Conservation (phyloP, 257 asterid species). For the Solanum arcanum region DNA sequence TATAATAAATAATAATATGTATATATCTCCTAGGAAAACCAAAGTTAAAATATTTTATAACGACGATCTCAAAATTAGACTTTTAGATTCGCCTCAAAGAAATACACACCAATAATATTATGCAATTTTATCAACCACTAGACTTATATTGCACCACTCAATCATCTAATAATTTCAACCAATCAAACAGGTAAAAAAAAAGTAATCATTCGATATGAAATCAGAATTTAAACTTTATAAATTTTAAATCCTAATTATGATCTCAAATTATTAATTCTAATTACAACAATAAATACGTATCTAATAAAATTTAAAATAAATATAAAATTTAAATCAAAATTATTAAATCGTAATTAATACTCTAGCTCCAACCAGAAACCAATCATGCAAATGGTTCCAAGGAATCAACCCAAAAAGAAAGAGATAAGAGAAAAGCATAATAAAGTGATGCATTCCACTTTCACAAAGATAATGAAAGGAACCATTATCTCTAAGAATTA, state of each 20-base stretch:
- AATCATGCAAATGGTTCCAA: not conserved
- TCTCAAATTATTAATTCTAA: not conserved
- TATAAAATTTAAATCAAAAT: not conserved
- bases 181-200: not conserved
- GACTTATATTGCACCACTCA: not conserved
- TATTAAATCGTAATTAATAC: not conserved
- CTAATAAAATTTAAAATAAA: not conserved
- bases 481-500: not conserved
- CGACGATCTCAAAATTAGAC: not conserved
- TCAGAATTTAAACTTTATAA: rapidly evolving
- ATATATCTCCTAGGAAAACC: not conserved
- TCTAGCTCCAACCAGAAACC: not conserved
- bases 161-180: not conserved
- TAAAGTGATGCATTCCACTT: not conserved
- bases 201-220: rapidly evolving
- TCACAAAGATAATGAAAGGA: not conserved
- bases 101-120: not conserved
- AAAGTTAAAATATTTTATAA: not conserved
- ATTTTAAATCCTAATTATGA: rapidly evolving
- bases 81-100: not conserved
- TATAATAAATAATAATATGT: not conserved
- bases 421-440: not conserved
- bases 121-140: not conserved
- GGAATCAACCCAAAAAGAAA: not conserved
- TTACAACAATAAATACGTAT: not conserved